phyloP scores from a whole-genome alignment of 2,329 filamentous ascomycete genomes.

The Colletotrichum somersetense region DNA sequence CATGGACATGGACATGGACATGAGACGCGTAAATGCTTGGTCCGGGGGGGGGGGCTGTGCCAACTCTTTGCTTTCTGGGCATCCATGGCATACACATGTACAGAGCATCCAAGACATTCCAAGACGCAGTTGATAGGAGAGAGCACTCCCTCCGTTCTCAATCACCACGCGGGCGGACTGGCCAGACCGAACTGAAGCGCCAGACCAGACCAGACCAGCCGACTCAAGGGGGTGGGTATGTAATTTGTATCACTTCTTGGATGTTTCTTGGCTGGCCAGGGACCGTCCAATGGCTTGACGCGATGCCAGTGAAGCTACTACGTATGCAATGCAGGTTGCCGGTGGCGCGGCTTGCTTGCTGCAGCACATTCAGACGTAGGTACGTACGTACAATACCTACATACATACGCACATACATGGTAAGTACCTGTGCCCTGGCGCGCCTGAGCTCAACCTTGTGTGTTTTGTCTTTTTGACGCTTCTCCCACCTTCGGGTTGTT shows the following conservation, averaged over 20 bases:
- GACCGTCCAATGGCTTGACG: neutral
- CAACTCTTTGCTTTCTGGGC: constrained; percentile 6
- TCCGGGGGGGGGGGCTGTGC: constrained; percentile 18
- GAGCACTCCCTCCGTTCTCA: neutral
- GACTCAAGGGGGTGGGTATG: neutral
- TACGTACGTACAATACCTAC: too few species aligned
- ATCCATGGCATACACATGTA: neutral
- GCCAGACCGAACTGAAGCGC: neutral
- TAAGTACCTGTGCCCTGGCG: neutral
- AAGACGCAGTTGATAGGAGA: neutral
- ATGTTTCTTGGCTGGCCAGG: constrained; percentile 13
- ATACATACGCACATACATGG: too few species aligned
- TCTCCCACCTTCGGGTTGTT: neutral
- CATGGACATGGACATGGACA: neutral
- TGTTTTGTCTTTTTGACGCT: neutral
- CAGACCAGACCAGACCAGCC: neutral
- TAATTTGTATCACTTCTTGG: neutral
- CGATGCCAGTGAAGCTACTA: neutral
- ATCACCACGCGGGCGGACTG: neutral
- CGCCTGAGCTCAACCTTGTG: constrained; percentile 1
- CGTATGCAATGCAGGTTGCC: neutral
- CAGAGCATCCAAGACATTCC: constrained; percentile 8
- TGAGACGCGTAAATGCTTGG: constrained; percentile 10
- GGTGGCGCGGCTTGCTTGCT: neutral
- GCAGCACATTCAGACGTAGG: neutral